A percentile compares a stretch with the other conserved stretches of the same genome.
These are phyloP conservation scores for Euphorbia tirucalli DNA, from an alignment of 345 rosid species.

Conservation along the genomic window DNA sequence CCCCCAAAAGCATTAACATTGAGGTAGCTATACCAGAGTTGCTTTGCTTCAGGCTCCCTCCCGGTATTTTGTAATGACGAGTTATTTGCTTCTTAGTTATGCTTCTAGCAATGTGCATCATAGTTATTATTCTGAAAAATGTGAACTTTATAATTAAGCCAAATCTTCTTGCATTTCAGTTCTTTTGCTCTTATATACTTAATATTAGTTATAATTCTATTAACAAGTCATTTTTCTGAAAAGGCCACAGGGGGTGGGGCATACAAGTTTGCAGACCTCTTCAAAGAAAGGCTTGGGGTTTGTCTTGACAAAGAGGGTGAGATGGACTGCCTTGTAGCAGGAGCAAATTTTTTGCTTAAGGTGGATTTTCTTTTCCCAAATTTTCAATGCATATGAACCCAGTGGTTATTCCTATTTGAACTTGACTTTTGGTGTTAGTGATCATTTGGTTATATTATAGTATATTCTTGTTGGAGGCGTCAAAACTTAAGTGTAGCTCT, in stretches of 20 bases:
- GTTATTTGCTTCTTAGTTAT: slow-evolving; percentile 7
- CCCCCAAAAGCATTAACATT: not conserved
- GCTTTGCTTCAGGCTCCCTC: not conserved
- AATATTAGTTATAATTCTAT: slow-evolving; percentile 2
- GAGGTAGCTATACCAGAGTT: not conserved
- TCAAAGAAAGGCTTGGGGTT: slow-evolving; percentile 92
- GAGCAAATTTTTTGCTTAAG: slow-evolving; percentile 97
- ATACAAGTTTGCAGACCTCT: slow-evolving; percentile 82
- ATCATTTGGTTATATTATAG: not conserved
- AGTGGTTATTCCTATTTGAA: not conserved
- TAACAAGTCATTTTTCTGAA: slow-evolving; percentile 38
- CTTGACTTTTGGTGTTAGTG: not conserved
- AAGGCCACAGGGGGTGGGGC: slow-evolving; percentile 99
- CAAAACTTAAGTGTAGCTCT: not conserved
- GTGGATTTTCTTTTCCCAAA: slow-evolving; percentile 31
- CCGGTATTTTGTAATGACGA: not conserved
- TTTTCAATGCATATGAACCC: not conserved
- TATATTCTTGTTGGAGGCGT: not conserved
- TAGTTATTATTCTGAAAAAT: not conserved
- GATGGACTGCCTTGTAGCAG: slow-evolving; percentile 98
- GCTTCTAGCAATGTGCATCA: not conserved
- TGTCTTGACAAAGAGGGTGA: slow-evolving; percentile 99
- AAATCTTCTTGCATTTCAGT: not conserved
- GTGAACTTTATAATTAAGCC: not conserved
- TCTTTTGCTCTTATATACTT: not conserved